Evolutionary conservation across 257 asterid genomes (phyloP), one percentile per base, ranked within the genome.

Genomic region (Salvia hispanica): DNA sequence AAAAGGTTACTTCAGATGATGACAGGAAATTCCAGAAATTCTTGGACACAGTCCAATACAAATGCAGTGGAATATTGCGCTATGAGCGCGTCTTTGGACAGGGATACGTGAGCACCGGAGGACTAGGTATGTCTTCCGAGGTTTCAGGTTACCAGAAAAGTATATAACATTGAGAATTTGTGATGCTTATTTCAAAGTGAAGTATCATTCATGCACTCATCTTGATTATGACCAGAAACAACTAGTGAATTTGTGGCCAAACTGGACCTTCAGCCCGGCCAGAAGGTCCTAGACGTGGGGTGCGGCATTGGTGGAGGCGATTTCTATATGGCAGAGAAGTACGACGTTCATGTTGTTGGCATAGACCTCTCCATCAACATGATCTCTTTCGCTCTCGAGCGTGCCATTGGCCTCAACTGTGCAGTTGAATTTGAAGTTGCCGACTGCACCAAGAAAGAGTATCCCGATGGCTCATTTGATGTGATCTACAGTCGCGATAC

Each of bases 291-390:
- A 43, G 99, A 94, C 68, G 97, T 94, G 63, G 99, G 99, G 18
- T 94, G 99, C 80, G 97, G 99, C 16, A 94, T 94, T 74, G 99
- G 97, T 51, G 99, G 99, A 70, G 99, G 99, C 40, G 95, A 94
- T 72, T 88, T 91, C 72, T 94, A 83, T 85, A 91, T 94, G 98
- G 96, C 99, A 42, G 93, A 94, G 9, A 79, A 84, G 45, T 91
- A 82, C 8, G 96, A 87, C 67, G 96, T 85, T 74, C 92, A 94
- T 74, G 98, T 94, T 14, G 95, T 94, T 44, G 99, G 88, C 71
- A 91, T 94, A 43, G 99, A 94, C 71, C 91, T 91, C 76, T 94
- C 97, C 4, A 56, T 91, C 77, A 91, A 94, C 73, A 94, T 94
- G 99, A 81, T 94, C 44, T 91, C 96, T n/a, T 87, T 94, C 62